Evolutionary conservation across 108 stramenopile genomes (phyloP), one percentile per base, ranked within the genome.

Genomic region (Poteriospumella lacustris): DNA sequence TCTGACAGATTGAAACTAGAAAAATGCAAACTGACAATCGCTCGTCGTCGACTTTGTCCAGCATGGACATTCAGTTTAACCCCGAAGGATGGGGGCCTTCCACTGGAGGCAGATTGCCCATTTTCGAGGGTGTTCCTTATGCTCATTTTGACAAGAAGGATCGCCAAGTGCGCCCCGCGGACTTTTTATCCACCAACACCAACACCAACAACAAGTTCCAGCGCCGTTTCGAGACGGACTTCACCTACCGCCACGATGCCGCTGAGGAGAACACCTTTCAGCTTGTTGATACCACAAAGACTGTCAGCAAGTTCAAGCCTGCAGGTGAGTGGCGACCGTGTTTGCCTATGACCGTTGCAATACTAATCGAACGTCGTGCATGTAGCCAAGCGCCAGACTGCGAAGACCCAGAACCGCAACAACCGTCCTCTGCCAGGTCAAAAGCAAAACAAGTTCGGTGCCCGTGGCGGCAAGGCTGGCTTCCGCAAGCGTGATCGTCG

Each of bases 211-310:
- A 3, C 26, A 39, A 58, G 19, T 19, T 9, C 43, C 3, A 44
- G 5, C 5, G 58, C n/a, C 5, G 76, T 3, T 15, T 40, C 3
- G 58, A 76, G 34, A 26, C 76, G 5, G 76, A 76, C 59, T 76
- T 76, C 38, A 9, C 2, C 36, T 76, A 92, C 82, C 89, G 90
- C 58, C 84, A 89, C 24, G 81, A 84, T 81, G 85, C 81, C 9
- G 91, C 85, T 26, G 94, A 96, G 62, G 83, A 84, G 42, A 82
- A 81, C 58, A 87, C 87, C 33, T 95, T 97, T 76, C 91, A 93
- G 78, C 68, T 96, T 70, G 96, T 96, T 24, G 95, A 97, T 79
- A 91, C 93, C 9, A 85, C 85, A 95, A 94, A 86, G 77, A 89
- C n/a, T 47, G 70, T 41, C 68, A 59, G 70, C 58, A 80, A 73